Evolutionary conservation across 73 alveolate genomes (phyloP).

Genomic region (Breviolum minutum): DNA sequence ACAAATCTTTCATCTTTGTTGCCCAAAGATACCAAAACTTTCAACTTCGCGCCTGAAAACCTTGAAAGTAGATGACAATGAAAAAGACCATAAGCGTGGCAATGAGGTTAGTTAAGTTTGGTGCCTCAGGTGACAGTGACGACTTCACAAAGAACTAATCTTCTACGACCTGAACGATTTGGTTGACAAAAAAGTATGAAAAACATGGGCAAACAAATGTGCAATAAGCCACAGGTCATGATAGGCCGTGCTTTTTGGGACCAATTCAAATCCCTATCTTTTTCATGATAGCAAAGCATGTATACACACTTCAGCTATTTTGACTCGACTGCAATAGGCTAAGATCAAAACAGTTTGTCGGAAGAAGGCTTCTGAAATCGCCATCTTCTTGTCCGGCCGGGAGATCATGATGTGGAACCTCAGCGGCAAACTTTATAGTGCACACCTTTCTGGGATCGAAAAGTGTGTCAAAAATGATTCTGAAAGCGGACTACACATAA

Average conservation of each 20-base stretch:
- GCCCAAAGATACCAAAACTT: neutral
- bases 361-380: constrained; percentile 91
- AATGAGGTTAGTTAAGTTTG: constrained; percentile 99
- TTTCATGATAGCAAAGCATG: no score
- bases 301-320: neutral
- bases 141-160: no score
- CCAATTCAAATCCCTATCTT: no score
- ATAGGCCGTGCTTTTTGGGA: no score
- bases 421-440: neutral
- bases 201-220: no score
- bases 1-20: neutral
- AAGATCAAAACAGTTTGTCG: constrained; percentile 51
- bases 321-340: neutral
- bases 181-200: no score
- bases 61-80: constrained; percentile 98
- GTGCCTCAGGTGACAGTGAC: constrained; percentile 84
- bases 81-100: constrained; percentile 98
- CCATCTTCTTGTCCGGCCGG: constrained; percentile 97
- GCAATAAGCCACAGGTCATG: no score
- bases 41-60: constrained; percentile 87
- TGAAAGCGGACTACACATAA: neutral
- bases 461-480: neutral
- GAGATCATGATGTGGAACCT: constrained; percentile 98
- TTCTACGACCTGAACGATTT: no score
- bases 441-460: neutral